These are phyloP conservation scores for Pichia nanzhaoensis DNA, from an alignment of 805 yeast species.

Conservation along the genomic window DNA sequence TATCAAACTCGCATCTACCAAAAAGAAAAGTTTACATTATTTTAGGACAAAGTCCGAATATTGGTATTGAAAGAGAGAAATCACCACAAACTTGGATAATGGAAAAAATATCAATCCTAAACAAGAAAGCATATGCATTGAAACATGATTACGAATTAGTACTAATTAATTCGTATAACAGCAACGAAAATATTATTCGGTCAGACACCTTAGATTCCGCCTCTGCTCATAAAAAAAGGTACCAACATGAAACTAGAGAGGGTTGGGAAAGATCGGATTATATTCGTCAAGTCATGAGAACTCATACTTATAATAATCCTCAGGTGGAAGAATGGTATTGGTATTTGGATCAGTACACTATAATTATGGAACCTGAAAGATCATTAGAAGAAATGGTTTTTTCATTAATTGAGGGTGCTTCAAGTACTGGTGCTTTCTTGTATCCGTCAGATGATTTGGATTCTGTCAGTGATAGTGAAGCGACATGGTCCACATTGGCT, in stretches of 20 bases:
- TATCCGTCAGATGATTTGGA: slow-evolving; percentile 9
- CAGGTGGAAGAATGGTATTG: slow-evolving; percentile 34
- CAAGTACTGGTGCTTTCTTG: slow-evolving; percentile 13
- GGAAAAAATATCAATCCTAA: slow-evolving; percentile 41
- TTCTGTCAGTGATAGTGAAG: neutral
- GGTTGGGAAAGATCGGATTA: slow-evolving; percentile 39
- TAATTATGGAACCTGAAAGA: slow-evolving; percentile 35
- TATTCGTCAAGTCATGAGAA: slow-evolving; percentile 31
- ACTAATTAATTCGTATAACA: slow-evolving; percentile 25
- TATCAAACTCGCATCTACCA: neutral
- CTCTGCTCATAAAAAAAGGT: slow-evolving; percentile 38
- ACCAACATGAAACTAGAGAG: slow-evolving; percentile 42
- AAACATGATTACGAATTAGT: slow-evolving; percentile 43
- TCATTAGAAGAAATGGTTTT: slow-evolving; percentile 32
- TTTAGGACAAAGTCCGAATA: slow-evolving; percentile 35
- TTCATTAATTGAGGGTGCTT: slow-evolving; percentile 21
- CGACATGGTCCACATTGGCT: slow-evolving; percentile 3
- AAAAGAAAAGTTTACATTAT: slow-evolving; percentile 31
- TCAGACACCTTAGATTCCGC: slow-evolving; percentile 24
- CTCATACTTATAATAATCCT: slow-evolving; percentile 21
- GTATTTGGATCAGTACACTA: slow-evolving; percentile 35
- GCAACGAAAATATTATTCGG: slow-evolving; percentile 1
- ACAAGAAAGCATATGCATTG: slow-evolving; percentile 42
- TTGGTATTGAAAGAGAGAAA: slow-evolving; percentile 36
- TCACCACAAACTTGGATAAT: slow-evolving; percentile 38